Evolutionary conservation across 2,329 filamentous ascomycete genomes (phyloP).

Genomic region (Fonsecaea erecta): DNA sequence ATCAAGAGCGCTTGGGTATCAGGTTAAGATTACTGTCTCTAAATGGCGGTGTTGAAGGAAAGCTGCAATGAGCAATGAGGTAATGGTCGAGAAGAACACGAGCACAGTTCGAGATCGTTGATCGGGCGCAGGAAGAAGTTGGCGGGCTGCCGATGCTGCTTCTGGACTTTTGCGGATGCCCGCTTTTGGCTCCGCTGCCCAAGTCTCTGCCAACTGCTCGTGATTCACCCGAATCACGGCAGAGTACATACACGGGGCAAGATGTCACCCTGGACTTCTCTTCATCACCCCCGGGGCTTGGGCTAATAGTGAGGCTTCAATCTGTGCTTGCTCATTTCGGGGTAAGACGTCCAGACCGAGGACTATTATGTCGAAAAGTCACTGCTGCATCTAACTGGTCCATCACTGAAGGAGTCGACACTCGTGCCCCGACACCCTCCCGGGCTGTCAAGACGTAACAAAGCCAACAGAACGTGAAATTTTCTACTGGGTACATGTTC

Average conservation of each 20-base stretch:
- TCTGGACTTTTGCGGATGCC: constrained; percentile 11
- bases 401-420: background rate
- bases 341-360: background rate
- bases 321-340: background rate
- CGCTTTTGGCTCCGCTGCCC: background rate
- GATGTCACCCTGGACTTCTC: background rate
- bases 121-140: constrained; percentile 9
- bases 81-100: constrained; percentile 13
- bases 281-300: background rate
- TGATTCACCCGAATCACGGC: background rate
- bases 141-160: constrained; percentile 6
- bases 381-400: background rate
- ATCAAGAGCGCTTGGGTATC: background rate
- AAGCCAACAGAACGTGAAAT: background rate
- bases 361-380: background rate
- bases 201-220: background rate
- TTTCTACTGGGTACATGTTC: background rate
- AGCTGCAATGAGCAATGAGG: constrained; percentile 11
- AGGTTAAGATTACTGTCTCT: constrained; percentile 5
- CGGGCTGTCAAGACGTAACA: background rate
- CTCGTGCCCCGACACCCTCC: background rate
- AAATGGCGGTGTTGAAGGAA: background rate
- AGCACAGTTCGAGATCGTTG: constrained; percentile 11
- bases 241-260: background rate
- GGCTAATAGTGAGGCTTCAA: too few species aligned